Evolutionary conservation across 1,284 basidiomycete species (phyloP).

Genomic region (Pyrrhoderma noxium): DNA sequence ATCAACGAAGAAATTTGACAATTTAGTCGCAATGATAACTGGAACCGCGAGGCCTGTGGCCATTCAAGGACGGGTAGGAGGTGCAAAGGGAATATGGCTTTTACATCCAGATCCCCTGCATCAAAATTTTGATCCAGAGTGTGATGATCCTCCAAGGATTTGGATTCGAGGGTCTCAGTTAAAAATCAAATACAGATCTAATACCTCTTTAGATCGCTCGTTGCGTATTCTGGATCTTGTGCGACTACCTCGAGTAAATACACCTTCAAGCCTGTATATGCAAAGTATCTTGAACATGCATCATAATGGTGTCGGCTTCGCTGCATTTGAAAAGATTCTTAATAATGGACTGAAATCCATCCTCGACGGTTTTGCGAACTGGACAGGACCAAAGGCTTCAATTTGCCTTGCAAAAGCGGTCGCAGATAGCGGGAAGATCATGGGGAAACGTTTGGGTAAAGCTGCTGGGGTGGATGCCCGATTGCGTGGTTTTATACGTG

Average conservation of each 20-base stretch:
- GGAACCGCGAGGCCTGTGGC: conserved; percentile 42
- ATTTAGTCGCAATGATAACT: no score
- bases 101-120: conserved; percentile 43
- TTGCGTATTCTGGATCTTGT: conserved; percentile 54
- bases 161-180: conserved; percentile 65
- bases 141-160: conserved; percentile 40
- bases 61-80: conserved; percentile 60
- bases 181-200: conserved; percentile 43
- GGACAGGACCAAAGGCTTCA: conserved; percentile 42
- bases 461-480: conserved; percentile 41
- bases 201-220: conserved; percentile 29
- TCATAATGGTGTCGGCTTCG: conserved; percentile 44
- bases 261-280: conserved; percentile 37
- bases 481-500: conserved; percentile 39
- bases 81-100: conserved; percentile 64
- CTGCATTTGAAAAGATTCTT: conserved; percentile 43
- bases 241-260: conserved; percentile 31
- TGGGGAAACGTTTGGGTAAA: conserved; percentile 37
- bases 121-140: conserved; percentile 18
- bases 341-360: conserved; percentile 40
- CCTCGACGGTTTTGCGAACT: conserved; percentile 45
- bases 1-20: no score
- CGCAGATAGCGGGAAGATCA: conserved; percentile 39
- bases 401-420: conserved; percentile 44
- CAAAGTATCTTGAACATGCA: conserved; percentile 57